Base-by-base conservation (phyloP, 306 rosid species). In the Adenanthera pavonina region DNA sequence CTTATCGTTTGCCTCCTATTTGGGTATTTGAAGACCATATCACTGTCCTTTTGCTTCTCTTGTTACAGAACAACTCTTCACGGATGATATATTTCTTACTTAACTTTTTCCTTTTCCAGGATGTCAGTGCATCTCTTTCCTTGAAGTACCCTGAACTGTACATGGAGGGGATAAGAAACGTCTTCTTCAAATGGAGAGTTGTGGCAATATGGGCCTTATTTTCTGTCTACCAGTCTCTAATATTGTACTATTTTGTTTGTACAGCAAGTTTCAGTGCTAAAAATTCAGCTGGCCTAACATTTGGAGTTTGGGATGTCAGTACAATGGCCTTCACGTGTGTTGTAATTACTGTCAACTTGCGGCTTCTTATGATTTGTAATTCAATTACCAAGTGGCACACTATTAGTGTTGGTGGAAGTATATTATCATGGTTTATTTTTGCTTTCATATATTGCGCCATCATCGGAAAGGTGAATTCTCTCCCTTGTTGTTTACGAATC, bases 241-340 rank as follows among this genome's bases (percentile, higher is more conserved):
- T 95, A 79, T 90, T 93, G 82, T 95, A 34, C 87, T 86, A 81
- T 81, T 93, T 93, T 84, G 93, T 88, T 54, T 89, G 85, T 51
- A 17, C 73, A 46, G 74, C 98, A 56, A 92, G 85, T 51, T 61
- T 81, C 75, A 76, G 85, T 84, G 92, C 89, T 80, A 90, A 86
- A 82, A 91, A 85, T 83, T 80, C 93, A 57, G 78, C 86, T 5
- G 99, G 99, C 74, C 91, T 87, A 86, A 82, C 85, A 80, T 92
- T 93, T 82, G 98, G 98, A 77, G 90, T 92, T 70, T 92, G 95
- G 97, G 99, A 95, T 88, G 92, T 93, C 84, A 89, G 99, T 88
- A 95, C 99, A 78, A 87, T 95, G 98, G 90, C 97, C 77, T 95
- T 89, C 89, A 90, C 99, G 6, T 90, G 99, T 87, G 91, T 93